phyloP scores from a whole-genome alignment of 2,329 filamentous ascomycete species.

The Periconia digitata region DNA sequence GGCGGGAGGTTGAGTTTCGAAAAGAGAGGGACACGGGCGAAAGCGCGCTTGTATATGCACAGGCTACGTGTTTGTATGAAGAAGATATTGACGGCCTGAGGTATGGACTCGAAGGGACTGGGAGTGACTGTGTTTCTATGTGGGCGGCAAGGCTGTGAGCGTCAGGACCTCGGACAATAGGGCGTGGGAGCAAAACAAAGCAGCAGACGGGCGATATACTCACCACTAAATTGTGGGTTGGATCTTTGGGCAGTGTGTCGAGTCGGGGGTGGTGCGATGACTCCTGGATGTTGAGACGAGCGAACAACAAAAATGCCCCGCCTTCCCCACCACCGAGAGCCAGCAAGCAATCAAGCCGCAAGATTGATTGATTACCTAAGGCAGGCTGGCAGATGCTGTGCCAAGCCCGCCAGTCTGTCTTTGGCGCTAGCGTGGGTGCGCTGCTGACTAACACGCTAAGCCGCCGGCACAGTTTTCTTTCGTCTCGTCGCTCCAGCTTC shows the following conservation, averaged over 20 bases:
- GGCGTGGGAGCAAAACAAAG: not conserved
- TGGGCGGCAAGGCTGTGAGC: not conserved
- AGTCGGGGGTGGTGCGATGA: slow-evolving; percentile 2
- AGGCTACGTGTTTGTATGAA: not conserved
- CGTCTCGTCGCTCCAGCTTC: slow-evolving; percentile 19
- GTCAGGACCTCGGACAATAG: too few relatives aligned
- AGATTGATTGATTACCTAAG: too few relatives aligned
- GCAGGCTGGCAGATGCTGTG: too few relatives aligned
- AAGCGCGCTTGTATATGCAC: not conserved
- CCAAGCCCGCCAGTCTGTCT: not conserved
- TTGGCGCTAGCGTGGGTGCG: slow-evolving; percentile 7
- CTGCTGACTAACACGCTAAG: slow-evolving; percentile 31
- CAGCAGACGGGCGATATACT: not conserved
- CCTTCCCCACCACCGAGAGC: slow-evolving; percentile 7
- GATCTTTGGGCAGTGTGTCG: not conserved
- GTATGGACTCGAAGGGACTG: too few relatives aligned
- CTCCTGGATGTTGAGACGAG: not conserved
- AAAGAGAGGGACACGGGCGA: too few relatives aligned
- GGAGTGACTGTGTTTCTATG: too few relatives aligned
- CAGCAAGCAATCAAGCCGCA: too few relatives aligned
- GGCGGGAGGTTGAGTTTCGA: not conserved
- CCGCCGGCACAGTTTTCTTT: slow-evolving; percentile 22
- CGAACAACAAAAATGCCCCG: slow-evolving; percentile 6
- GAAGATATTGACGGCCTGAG: not conserved
- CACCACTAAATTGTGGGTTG: not conserved